Base-by-base conservation (phyloP, 176 grass and related monocot species). In the Oryza nivara region DNA sequence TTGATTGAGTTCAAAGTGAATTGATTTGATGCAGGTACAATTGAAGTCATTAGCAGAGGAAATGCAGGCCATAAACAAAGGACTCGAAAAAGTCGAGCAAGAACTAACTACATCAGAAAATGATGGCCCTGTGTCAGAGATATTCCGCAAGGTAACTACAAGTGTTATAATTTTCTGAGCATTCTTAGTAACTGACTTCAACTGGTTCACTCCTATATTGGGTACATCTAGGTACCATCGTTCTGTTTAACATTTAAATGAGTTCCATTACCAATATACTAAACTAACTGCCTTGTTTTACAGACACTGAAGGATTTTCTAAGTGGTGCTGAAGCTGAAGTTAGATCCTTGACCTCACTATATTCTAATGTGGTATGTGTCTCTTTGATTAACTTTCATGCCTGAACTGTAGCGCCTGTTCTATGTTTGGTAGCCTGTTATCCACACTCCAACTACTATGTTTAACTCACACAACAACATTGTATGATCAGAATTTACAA, bases 1-100 rank as follows among this genome's bases (percentile, higher is more conserved):
- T 17, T 40, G n/a, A 87, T 75, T 87, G 40, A 83, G 32, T 83
- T 75, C 11, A 14, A 48, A 49, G 75, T 68, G 60, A 75, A 90
- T 19, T 92, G 46, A 76, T 92, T 22, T 79, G 75, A 54, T 79
- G 47, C 91, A 98, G 96, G 91, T 98, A 90, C 96, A 98, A 83
- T 85, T 98, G 74, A 98, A 98, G 89, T 87, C 81, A 54, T 89
- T 98, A 80, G 96, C 96, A 76, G 96, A 98, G 83, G 96, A 98
- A 94, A 98, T 98, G 96, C 96, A 98, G 84, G 96, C 96, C 64
- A 73, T 98, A 89, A 95, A 89, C 83, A 98, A 96, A 92, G 96
- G 93, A 70, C 93, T 98, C 3, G 96, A 98, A 75, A 98, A 98
- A 86, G 93, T 98, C 86, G 96, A 98, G 78, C 91, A 98, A 81